Evolutionary conservation across 352 stramenopile genomes (phyloP).

Genomic region (Pythium chondricola): DNA sequence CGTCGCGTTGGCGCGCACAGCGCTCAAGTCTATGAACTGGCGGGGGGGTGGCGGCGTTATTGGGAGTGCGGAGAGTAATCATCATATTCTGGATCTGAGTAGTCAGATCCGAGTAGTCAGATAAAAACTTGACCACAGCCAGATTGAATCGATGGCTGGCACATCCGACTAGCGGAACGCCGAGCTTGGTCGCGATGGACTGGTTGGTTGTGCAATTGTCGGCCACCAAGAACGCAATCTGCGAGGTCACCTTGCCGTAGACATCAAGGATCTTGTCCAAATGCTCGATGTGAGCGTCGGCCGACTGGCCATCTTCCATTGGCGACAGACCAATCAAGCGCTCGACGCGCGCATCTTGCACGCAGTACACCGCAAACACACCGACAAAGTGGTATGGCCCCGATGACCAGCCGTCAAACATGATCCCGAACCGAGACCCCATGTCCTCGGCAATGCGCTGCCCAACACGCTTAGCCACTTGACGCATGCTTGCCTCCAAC

Average conservation of each 20-base stretch:
- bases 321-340: neutral
- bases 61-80: too few species aligned
- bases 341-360: neutral
- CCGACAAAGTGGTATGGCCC: neutral
- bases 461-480: slow-evolving; percentile 2
- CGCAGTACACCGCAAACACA: neutral
- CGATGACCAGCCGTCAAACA: slow-evolving; percentile 12
- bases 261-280: neutral
- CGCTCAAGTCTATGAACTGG: too few species aligned
- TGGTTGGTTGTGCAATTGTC: neutral
- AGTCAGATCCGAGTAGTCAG: neutral
- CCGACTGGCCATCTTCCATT: neutral
- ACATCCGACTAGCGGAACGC: neutral
- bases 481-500: slow-evolving; percentile 3
- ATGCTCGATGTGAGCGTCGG: neutral
- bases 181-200: neutral
- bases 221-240: neutral
- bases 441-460: neutral
- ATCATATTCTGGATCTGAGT: too few species aligned
- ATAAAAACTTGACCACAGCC: neutral
- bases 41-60: too few species aligned
- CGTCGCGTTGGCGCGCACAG: too few species aligned
- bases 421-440: slow-evolving; percentile 18
- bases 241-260: neutral
- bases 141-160: slow-evolving; percentile 1